Evolutionary conservation across 345 rosid species (phyloP), one percentile per base, ranked within the genome.

Genomic region (Noccaea bulbosa): DNA sequence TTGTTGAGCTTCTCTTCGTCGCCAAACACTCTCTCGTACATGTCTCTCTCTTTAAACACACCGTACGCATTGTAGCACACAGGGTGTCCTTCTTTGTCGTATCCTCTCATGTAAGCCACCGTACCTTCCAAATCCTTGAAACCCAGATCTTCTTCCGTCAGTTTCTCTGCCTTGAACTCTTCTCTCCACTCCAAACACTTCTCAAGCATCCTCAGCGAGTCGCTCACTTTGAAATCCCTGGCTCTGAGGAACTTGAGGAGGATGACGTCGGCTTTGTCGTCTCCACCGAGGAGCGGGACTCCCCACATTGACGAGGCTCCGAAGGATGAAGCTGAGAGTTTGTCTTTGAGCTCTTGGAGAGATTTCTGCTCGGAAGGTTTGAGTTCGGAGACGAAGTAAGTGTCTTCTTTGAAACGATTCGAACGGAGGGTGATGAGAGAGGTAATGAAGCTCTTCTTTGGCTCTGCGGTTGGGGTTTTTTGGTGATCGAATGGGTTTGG

Each of bases 21-120:
- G 2, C 99, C 98, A 39, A 94, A 90, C 45, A 89, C 84, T 72
- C 83, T 89, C 49, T 94, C 97, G 30, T 88, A 94, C 90, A 88
- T 84, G 3, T 89, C 97, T 41, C 59, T 84, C 68, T 89, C 97
- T 63, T 73, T 84, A 32, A 94, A 94, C 47, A 94, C 80, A 12
- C 93, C 99, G 49, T 94, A 94, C 1, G 96, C 95, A 67, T 94
- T 94, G 82, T 91, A 94, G 63, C 99, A 94, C 4, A 92, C 96
- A 4, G 99, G 99, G 27, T 92, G 99, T 0, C 97, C 98, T 60
- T 81, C 87, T 50, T 82, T 81, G 50, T 94, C 99, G 67, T 78
- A 87, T 0, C 97, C 98, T 37, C 85, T 84, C 99, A 94, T 92
- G 56, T 87, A 91, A 37, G 98, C 98, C 5, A 94, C 99, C 7